Conservation (phyloP, 164 flowering plant species). For the Vitis rupestris region DNA sequence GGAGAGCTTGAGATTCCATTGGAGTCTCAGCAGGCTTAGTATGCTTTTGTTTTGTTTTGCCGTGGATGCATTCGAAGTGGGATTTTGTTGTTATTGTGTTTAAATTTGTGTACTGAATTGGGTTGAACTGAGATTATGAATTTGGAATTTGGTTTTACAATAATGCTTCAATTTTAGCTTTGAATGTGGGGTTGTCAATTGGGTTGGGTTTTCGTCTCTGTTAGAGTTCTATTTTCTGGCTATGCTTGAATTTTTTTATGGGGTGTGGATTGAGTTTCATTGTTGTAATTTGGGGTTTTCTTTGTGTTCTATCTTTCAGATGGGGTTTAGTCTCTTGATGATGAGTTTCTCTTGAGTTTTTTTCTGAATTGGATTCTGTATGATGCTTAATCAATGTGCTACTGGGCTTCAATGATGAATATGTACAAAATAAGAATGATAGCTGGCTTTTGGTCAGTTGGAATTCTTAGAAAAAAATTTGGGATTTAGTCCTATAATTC, state of each 20-base stretch:
- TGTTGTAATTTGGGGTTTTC: neutral
- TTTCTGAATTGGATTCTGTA: neutral
- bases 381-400: too few relatives aligned
- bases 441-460: neutral
- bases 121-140: too few relatives aligned
- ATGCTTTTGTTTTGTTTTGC: neutral
- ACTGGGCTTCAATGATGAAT: neutral
- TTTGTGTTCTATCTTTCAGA: neutral
- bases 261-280: neutral
- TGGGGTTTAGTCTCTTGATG: neutral
- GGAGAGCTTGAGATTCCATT: constrained; percentile 57
- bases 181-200: too few relatives aligned
- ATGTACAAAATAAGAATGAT: neutral
- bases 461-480: neutral
- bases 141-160: too few relatives aligned
- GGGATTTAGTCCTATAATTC: neutral
- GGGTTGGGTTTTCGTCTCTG: too few relatives aligned
- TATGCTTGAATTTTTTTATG: neutral
- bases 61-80: too few relatives aligned
- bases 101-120: too few relatives aligned
- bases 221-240: too few relatives aligned
- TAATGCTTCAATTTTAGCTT: too few relatives aligned
- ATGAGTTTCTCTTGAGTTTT: neutral
- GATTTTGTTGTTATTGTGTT: neutral
- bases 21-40: constrained; percentile 45